Percentiles rank a stretch among this genome's conserved stretches.
These are phyloP conservation scores for Microthyrium microscopicum DNA, from an alignment of 2,329 filamentous ascomycete species.

Conservation along the genomic window DNA sequence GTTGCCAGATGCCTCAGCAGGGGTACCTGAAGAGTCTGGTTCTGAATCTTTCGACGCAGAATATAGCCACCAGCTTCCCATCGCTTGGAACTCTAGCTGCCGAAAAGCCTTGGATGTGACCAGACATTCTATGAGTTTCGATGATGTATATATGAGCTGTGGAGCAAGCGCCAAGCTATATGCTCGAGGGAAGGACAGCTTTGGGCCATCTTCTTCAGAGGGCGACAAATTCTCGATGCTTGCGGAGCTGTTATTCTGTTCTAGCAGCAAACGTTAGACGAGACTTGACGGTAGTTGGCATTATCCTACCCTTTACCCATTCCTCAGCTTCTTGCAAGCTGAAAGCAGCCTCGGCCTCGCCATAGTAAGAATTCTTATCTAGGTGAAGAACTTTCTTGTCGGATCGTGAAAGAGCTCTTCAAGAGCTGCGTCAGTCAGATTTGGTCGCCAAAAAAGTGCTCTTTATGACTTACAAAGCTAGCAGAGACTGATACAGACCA, in stretches of 20 bases:
- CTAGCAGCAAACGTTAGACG: not conserved
- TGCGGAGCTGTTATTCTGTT: not conserved
- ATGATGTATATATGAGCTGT: constrained; percentile 72
- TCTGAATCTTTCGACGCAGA: constrained; percentile 20
- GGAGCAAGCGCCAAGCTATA: constrained; percentile 77
- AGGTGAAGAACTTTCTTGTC: constrained; percentile 83
- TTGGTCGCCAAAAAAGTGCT: constrained; percentile 20
- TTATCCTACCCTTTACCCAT: constrained; percentile 45
- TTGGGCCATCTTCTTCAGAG: constrained; percentile 13
- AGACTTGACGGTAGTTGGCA: not conserved
- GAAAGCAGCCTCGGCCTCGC: constrained; percentile 69
- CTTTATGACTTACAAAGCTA: constrained; percentile 31
- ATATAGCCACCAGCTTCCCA: constrained; percentile 83
- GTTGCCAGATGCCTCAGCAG: not conserved
- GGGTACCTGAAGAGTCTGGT: not conserved
- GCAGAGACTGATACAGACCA: constrained; percentile 34
- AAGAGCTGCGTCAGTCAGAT: constrained; percentile 55
- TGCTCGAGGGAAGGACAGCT: constrained; percentile 47
- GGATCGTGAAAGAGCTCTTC: constrained; percentile 80
- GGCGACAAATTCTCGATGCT: constrained; percentile 15
- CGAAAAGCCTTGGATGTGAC: constrained; percentile 81
- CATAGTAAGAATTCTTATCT: constrained; percentile 78
- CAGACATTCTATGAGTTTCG: constrained; percentile 57
- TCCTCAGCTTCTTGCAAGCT: constrained; percentile 65
- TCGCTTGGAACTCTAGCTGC: constrained; percentile 83